Conservation (phyloP, 1,284 basidiomycete species). For the Ustilago curta region DNA sequence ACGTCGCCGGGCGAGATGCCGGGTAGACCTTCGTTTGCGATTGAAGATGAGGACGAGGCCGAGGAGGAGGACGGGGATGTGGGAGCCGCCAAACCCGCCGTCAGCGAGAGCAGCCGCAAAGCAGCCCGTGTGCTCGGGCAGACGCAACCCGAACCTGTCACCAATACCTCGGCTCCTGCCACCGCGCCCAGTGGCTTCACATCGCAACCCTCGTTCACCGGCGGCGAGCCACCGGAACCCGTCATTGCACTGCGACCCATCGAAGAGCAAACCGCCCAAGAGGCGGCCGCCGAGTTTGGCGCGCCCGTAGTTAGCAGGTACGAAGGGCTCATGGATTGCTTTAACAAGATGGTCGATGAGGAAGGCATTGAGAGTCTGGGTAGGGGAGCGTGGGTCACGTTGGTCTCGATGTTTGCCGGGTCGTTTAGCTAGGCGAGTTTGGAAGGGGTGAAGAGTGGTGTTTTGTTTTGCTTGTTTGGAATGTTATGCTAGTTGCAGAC, state of each 20-base stretch:
- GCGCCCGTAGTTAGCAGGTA: constrained; percentile 64
- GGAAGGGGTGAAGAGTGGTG: too few species aligned
- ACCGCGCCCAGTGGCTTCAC: background rate
- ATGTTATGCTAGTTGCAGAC: too few species aligned
- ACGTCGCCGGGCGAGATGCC: constrained; percentile 39
- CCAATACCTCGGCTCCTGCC: background rate
- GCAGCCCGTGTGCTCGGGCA: constrained; percentile 26
- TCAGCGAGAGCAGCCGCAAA: constrained; percentile 9
- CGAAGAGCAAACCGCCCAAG: constrained; percentile 55
- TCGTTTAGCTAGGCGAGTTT: constrained; percentile 61
- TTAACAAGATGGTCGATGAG: constrained; percentile 67
- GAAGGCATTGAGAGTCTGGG: constrained; percentile 65
- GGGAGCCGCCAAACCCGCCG: constrained; percentile 6
- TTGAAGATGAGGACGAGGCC: constrained; percentile 59
- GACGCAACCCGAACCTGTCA: constrained; percentile 4
- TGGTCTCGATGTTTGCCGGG: constrained; percentile 57
- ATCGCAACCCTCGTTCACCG: constrained; percentile 28
- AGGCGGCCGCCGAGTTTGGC: constrained; percentile 62
- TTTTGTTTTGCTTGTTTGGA: too few species aligned
- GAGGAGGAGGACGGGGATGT: constrained; percentile 46
- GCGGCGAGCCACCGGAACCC: constrained; percentile 63
- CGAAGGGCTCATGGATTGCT: constrained; percentile 60
- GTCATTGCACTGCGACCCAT: constrained; percentile 67
- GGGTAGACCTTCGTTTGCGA: constrained; percentile 57
- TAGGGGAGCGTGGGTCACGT: constrained; percentile 63